Evolutionary conservation across 352 stramenopile genomes (phyloP), one percentile per base, ranked within the genome.

Genomic region (Plasmopara viticola): DNA sequence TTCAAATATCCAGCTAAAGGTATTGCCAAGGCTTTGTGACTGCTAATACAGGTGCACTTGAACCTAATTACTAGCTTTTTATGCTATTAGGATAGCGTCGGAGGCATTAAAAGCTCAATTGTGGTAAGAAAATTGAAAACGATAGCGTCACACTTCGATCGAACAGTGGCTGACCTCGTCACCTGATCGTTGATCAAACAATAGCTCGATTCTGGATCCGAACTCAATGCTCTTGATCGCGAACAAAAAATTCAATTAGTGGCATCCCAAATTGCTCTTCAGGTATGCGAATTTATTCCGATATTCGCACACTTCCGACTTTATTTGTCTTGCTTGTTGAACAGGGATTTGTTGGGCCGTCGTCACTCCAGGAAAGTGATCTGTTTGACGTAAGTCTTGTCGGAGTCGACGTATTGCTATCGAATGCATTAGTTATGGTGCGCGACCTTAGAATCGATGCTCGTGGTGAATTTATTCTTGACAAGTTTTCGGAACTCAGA

Each of bases 401-500:
- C 45, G 69, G 50, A 15, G 35, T 9, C 20, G 66, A 76, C 33
- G 54, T 81, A n/a, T 72, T 69, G 12, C 66, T 85, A 49, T 75
- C 70, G 0, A 78, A 85, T 60, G 70, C 67, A 40, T 53, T 83
- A 17, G 46, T 65, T 13, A 62, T 85, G 51, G 62, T 75, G 4
- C 51, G 72, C 10, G 48, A 63, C 12, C 62, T 85, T 7, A 50
- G 68, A 25, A 46, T 81, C 7, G 35, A 52, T 38, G 68, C 72
- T 39, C 41, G 49, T 8, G 64, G 67, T 28, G 50, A 42, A 5
- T 44, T 78, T 17, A 56, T 60, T 2, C 60, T 91, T 45, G 81
- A 91, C 49, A 84, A 84, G 43, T 91, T 78, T 56, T 84, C 81
- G 1, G 68, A 78, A 13, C 48, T 84, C n/a, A 82, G 87, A 42